A percentile compares a stretch with the other conserved stretches of the same genome.
phyloP scores from a whole-genome alignment of 768 basidiomycete genomes.

The Stropharia rugosoannulata region DNA sequence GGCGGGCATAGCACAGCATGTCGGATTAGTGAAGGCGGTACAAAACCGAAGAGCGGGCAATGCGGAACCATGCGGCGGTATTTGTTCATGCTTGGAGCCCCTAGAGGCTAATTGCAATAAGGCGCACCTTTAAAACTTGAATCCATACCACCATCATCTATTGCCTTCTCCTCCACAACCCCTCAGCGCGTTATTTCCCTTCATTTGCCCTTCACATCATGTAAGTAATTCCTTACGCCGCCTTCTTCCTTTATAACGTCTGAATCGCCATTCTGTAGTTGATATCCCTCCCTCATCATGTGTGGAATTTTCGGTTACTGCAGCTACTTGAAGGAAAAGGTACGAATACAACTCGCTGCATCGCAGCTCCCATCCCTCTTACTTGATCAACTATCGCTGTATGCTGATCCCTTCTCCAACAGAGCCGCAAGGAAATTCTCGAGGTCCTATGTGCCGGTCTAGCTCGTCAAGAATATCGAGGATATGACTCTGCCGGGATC shows the following conservation, averaged over 20 bases:
- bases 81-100: conserved; percentile 30
- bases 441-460: conserved; percentile 91
- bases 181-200: conserved; percentile 24
- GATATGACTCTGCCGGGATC: conserved; percentile 94
- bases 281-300: conserved; percentile 42
- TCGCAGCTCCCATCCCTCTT: background rate
- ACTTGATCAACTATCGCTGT: conserved; percentile 11
- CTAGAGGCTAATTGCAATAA: conserved; percentile 15
- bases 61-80: conserved; percentile 13
- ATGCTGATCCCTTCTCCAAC: conserved; percentile 20
- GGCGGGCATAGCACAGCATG: background rate
- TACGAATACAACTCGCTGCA: conserved; percentile 33
- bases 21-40: conserved; percentile 10
- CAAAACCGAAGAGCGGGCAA: conserved; percentile 10
- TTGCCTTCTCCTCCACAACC: conserved; percentile 10
- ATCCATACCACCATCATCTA: conserved; percentile 13
- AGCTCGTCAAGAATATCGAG: conserved; percentile 94
- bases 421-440: conserved; percentile 89
- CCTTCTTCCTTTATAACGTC: background rate
- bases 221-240: conserved; percentile 14
- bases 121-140: conserved; percentile 13
- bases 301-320: conserved; percentile 98
- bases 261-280: background rate
- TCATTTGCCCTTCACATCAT: conserved; percentile 6
- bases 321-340: conserved; percentile 94